These are phyloP conservation scores for Rosa rugosa DNA, from an alignment of 306 rosid genomes.

Conservation along the genomic window DNA sequence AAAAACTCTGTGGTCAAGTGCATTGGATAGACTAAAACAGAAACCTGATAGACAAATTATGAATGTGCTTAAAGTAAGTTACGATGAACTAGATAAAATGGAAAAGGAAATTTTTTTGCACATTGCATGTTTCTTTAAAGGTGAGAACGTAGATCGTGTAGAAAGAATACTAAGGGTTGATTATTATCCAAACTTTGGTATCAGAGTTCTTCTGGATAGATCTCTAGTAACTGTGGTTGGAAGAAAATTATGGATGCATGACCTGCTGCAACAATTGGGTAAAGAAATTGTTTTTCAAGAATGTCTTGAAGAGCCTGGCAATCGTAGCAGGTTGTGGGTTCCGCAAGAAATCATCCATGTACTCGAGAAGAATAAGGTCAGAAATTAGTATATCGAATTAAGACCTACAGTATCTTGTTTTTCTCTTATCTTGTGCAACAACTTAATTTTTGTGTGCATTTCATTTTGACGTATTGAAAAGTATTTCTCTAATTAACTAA, in stretches of 20 bases:
- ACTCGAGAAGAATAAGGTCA: background rate
- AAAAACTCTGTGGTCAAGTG: constrained; percentile 1
- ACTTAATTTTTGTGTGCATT: too few relatives aligned
- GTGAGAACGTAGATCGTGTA: background rate
- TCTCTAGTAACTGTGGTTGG: background rate
- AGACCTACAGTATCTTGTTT: too few relatives aligned
- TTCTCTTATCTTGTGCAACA: too few relatives aligned
- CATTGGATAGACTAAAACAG: background rate
- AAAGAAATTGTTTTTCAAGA: constrained; percentile 2
- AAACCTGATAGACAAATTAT: background rate
- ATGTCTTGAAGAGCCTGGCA: background rate
- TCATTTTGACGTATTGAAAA: too few relatives aligned
- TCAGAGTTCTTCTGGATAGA: background rate
- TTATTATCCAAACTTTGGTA: background rate
- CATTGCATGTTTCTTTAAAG: constrained; percentile 16
- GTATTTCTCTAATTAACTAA: too few relatives aligned
- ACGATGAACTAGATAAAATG: background rate
- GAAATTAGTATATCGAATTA: background rate
- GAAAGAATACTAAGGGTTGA: constrained; percentile 12
- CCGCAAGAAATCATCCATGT: constrained; percentile 6
- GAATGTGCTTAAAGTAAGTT: constrained; percentile 14
- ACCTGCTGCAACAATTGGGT: constrained; percentile 21
- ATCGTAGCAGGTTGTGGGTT: constrained; percentile 19
- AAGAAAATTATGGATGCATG: constrained; percentile 22
- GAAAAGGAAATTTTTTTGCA: constrained; percentile 9